Percentiles rank a stretch among this genome's conserved stretches.
Conservation (phyloP, 2,329 filamentous ascomycete species). For the Sordariomycetes sp. region DNA sequence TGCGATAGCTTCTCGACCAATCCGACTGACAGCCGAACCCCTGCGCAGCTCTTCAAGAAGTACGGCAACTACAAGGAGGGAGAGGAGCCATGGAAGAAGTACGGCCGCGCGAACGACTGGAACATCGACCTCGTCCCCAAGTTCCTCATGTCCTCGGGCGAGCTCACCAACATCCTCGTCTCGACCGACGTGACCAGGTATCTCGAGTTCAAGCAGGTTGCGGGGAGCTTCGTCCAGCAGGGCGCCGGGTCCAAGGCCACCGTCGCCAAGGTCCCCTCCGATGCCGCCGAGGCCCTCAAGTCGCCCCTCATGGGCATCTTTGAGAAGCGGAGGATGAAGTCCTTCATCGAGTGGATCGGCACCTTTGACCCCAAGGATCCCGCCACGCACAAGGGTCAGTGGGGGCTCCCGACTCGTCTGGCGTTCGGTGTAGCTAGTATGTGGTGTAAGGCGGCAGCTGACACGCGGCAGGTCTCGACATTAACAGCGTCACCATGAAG, state of each 20-base stretch:
- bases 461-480: conserved; percentile 53
- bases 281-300: conserved; percentile 77
- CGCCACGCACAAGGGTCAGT: conserved; percentile 75
- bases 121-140: conserved; percentile 98
- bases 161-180: conserved; percentile 96
- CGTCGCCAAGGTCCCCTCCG: conserved; percentile 92
- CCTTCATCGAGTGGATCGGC: conserved; percentile 92
- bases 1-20: neutral
- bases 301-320: conserved; percentile 95
- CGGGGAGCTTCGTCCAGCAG: conserved; percentile 93
- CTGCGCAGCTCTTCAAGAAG: conserved; percentile 77
- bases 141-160: conserved; percentile 95
- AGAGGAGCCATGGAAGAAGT: conserved; percentile 95
- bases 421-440: neutral
- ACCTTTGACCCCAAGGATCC: conserved; percentile 73
- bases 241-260: conserved; percentile 70
- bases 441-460: neutral
- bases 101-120: conserved; percentile 94
- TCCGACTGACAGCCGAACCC: conserved; percentile 3
- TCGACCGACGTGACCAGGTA: conserved; percentile 86
- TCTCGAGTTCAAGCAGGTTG: conserved; percentile 88
- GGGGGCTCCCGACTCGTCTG: neutral
- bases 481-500: conserved; percentile 77
- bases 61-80: conserved; percentile 71
- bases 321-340: conserved; percentile 94